Base-by-base conservation (phyloP, 2,329 filamentous ascomycete species). In the Penicillium brasilianum region DNA sequence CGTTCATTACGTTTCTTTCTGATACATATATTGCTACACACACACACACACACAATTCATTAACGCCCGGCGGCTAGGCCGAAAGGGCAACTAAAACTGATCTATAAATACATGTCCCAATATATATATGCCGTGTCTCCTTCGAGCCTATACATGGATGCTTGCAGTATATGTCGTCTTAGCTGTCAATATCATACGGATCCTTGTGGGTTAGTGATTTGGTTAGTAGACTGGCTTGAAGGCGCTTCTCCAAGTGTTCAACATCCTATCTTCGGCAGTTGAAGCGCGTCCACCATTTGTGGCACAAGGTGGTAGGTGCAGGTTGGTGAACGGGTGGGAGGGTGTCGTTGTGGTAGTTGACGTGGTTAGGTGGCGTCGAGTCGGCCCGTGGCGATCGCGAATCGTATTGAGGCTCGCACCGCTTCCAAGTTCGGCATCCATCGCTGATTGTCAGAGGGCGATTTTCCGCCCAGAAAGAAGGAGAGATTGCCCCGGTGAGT, bases 231-330 rank as follows among this genome's bases (percentile, higher is more conserved):
- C 69, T 72, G 37, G 66, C 71, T 74, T 73, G 64, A 73, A 75
- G 71, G 66, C 64, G 64, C 67, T 75, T 73, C 71, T 72, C 54
- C 63, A 75, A 74, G 70, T 74, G 65, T 74, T 74, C 65, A 73
- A 71, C 65, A 70, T 75, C 70, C 71, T 73, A 74, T 73, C 57
- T 50, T 73, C 69, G 60, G 69, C 68, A 73, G 69, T 69, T 74
- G 69, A 75, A 74, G 72, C 69, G 66, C 69, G 68, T 70, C 71
- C 66, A 72, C 68, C 62, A 43, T 70, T 13, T 64, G 43, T 66
- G 55, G 58, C 67, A 74, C 64, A 52, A 71, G 71, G 64, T 69
- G 58, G 59, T 67, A 57, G 61, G 64, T 66, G 57, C 57, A 48
- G 57, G 63, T 63, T 64, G 43, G 65, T 20, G 56, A 22, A 34